Conservation (phyloP, 106 monocot genomes). For the Dioscorea alata region DNA sequence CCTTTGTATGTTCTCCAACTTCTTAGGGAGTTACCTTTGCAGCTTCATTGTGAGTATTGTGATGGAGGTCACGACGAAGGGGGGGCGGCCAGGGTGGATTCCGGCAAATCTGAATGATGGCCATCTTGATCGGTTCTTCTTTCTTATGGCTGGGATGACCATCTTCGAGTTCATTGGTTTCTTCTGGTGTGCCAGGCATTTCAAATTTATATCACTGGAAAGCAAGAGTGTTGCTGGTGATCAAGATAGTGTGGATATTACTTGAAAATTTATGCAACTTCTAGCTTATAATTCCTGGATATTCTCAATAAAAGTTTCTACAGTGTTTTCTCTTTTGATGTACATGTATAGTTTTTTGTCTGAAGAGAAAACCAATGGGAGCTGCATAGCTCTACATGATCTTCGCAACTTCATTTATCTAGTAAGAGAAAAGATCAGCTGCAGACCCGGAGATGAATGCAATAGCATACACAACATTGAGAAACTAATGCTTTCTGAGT, state of each 20-base stretch:
- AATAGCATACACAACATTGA: no score
- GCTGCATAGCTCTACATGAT: no score
- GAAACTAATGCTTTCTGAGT: no score
- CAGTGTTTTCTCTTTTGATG: no score
- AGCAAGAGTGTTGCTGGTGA: not conserved
- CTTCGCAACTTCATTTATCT: no score
- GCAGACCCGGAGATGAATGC: no score
- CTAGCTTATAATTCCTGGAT: no score
- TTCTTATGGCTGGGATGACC: conserved; percentile 20
- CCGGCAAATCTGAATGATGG: conserved; percentile 35
- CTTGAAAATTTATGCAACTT: not conserved
- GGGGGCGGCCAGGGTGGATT: conserved; percentile 32
- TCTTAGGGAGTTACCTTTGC: conserved; percentile 19
- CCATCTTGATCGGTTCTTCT: conserved; percentile 32
- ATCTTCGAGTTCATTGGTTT: conserved; percentile 15
- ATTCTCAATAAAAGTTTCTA: no score
- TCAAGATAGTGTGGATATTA: not conserved
- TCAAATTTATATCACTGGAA: conserved; percentile 15
- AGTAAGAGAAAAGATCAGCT: no score
- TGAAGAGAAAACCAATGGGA: no score
- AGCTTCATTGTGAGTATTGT: conserved; percentile 21
- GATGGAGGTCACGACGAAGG: conserved; percentile 22
- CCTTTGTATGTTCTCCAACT: not conserved
- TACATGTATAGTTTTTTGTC: no score
- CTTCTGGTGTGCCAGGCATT: conserved; percentile 18